phyloP scores from a whole-genome alignment of 306 rosid species.

The Glycine tomentella region DNA sequence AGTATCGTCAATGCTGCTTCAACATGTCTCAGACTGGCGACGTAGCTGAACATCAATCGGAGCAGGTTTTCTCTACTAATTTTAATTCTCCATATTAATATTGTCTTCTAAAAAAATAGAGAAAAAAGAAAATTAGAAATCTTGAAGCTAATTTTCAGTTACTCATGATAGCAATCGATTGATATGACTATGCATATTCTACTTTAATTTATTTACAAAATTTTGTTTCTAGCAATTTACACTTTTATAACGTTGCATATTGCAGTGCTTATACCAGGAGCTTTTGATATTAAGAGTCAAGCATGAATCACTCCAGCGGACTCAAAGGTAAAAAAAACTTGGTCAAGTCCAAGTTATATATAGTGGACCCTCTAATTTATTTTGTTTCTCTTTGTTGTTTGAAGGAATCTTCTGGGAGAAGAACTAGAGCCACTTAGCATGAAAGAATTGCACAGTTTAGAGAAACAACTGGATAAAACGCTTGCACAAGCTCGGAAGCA shows the following conservation, averaged over 20 bases:
- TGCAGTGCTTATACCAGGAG: slow-evolving; percentile 60
- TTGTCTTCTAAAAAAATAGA: too few relatives aligned
- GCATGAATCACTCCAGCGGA: slow-evolving; percentile 71
- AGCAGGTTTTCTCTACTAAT: slow-evolving; percentile 57
- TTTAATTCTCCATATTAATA: not conserved
- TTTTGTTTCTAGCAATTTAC: not conserved
- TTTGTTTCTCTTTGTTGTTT: not conserved
- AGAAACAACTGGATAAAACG: slow-evolving; percentile 75
- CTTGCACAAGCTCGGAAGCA: slow-evolving; percentile 65
- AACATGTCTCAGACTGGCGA: slow-evolving; percentile 47
- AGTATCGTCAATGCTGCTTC: slow-evolving; percentile 65
- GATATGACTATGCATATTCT: not conserved
- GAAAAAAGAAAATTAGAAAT: too few relatives aligned
- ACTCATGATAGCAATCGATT: too few relatives aligned
- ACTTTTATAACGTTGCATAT: not conserved
- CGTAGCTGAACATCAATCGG: slow-evolving; percentile 54
- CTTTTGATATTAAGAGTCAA: slow-evolving; percentile 58
- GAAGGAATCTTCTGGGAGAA: slow-evolving; percentile 77
- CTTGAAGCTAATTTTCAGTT: too few relatives aligned
- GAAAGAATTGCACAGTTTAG: slow-evolving; percentile 71
- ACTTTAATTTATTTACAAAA: not conserved
- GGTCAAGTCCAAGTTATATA: too few relatives aligned
- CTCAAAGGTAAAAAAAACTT: slow-evolving; percentile 57
- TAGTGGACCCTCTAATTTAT: not conserved
- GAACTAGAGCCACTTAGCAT: slow-evolving; percentile 66